These are phyloP conservation scores for Malus hybrid DNA, from an alignment of 331 rosid genomes.

Conservation along the genomic window DNA sequence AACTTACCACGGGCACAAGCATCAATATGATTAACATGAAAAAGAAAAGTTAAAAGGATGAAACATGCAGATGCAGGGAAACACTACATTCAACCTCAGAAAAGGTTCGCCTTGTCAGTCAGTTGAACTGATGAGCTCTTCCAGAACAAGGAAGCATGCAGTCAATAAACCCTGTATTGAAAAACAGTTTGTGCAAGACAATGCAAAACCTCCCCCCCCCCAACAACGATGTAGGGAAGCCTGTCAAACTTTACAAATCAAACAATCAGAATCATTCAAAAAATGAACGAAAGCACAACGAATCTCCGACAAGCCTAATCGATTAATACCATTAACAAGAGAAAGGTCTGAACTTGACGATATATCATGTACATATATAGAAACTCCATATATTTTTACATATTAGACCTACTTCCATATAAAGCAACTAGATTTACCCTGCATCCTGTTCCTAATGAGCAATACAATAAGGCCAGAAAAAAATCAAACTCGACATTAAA, in stretches of 20 bases:
- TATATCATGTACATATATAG: constrained; percentile 32
- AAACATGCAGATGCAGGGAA: constrained; percentile 19
- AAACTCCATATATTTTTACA: constrained; percentile 26
- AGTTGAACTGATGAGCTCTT: constrained; percentile 19
- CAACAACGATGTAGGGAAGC: constrained; percentile 47
- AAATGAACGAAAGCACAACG: neutral
- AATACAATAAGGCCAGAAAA: constrained; percentile 3
- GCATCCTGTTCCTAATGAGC: constrained; percentile 19
- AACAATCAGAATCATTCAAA: constrained; percentile 25
- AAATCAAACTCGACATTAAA: neutral
- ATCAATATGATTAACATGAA: neutral
- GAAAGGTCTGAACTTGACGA: constrained; percentile 5
- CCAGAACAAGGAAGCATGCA: constrained; percentile 32
- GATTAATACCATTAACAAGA: constrained; percentile 9
- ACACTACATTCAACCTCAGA: constrained; percentile 33
- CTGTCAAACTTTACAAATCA: constrained; percentile 51
- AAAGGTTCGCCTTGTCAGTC: constrained; percentile 19
- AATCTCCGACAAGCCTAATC: constrained; percentile 9
- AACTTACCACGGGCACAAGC: neutral
- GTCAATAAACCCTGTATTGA: constrained; percentile 22
- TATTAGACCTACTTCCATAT: constrained; percentile 24
- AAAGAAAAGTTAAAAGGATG: neutral
- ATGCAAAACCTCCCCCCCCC: constrained; percentile 30
- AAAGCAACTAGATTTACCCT: constrained; percentile 28
- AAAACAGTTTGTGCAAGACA: constrained; percentile 22